Conservation (phyloP, 2,329 filamentous ascomycete species). For the Didymosphaeria variabile region DNA sequence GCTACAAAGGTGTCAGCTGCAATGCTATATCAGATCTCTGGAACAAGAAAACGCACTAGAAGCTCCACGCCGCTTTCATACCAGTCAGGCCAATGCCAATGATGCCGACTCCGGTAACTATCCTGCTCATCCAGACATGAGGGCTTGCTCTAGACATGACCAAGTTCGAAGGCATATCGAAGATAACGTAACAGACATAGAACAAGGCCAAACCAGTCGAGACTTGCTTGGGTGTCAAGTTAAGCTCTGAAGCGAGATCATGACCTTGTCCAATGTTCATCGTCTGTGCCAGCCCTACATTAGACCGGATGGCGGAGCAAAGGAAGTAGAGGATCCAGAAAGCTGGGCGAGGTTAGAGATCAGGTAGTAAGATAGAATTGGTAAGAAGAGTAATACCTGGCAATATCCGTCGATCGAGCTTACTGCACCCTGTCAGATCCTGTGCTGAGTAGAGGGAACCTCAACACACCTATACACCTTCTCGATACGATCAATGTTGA, state of each 20-base stretch:
- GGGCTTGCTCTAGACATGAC: slow-evolving; percentile 87
- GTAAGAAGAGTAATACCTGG: slow-evolving; percentile 50
- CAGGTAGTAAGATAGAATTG: neutral
- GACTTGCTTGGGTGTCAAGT: slow-evolving; percentile 76
- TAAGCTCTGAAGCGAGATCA: slow-evolving; percentile 76
- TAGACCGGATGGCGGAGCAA: slow-evolving; percentile 89
- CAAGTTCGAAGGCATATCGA: slow-evolving; percentile 88
- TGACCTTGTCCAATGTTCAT: slow-evolving; percentile 80
- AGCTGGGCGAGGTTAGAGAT: slow-evolving; percentile 56
- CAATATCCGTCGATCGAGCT: slow-evolving; percentile 67
- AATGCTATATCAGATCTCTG: neutral
- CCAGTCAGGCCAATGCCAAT: slow-evolving; percentile 86
- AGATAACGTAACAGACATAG: slow-evolving; percentile 91
- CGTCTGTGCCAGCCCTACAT: slow-evolving; percentile 91
- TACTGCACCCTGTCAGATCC: slow-evolving; percentile 49
- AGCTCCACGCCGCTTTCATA: slow-evolving; percentile 82
- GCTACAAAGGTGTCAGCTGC: slow-evolving; percentile 35
- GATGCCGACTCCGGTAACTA: slow-evolving; percentile 85
- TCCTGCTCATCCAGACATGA: slow-evolving; percentile 89
- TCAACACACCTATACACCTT: slow-evolving; percentile 48
- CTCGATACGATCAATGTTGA: slow-evolving; percentile 49
- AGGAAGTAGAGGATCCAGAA: slow-evolving; percentile 94
- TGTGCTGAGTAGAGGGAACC: neutral
- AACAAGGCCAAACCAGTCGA: slow-evolving; percentile 87
- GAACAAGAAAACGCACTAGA: slow-evolving; percentile 67